Percentiles rank a stretch among this genome's conserved stretches.
Evolutionary conservation across 208 protist species (phyloP).

Genomic region (Trypanosoma cruzi): DNA sequence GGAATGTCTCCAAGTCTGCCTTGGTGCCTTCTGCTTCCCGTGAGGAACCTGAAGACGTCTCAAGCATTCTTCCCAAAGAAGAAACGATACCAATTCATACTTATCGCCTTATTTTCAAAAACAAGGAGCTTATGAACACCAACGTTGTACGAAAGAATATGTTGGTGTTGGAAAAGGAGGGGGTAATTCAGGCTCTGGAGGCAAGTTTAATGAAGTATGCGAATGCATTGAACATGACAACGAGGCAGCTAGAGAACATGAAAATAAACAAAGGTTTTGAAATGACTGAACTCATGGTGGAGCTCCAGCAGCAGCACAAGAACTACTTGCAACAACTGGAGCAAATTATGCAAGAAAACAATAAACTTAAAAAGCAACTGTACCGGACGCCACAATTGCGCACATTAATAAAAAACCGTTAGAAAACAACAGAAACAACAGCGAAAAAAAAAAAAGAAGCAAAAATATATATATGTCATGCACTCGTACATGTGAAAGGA

Average conservation of each 20-base stretch:
- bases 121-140: slow-evolving; percentile 83
- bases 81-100: slow-evolving; percentile 86
- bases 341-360: slow-evolving; percentile 49
- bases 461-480: neutral
- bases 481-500: neutral
- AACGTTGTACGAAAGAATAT: slow-evolving; percentile 90
- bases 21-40: slow-evolving; percentile 70
- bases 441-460: slow-evolving; percentile 5
- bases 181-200: slow-evolving; percentile 77
- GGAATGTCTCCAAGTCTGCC: slow-evolving; percentile 68
- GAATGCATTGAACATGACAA: slow-evolving; percentile 51
- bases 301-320: slow-evolving; percentile 54
- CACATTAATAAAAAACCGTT: slow-evolving; percentile 11
- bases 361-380: slow-evolving; percentile 46
- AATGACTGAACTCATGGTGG: slow-evolving; percentile 43
- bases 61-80: slow-evolving; percentile 71
- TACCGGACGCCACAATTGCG: neutral
- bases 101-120: slow-evolving; percentile 85
- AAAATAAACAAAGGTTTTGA: slow-evolving; percentile 44
- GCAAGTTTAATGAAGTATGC: slow-evolving; percentile 63
- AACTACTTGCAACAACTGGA: slow-evolving; percentile 52
- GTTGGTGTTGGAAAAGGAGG: slow-evolving; percentile 90
- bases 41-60: slow-evolving; percentile 80
- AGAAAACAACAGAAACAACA: neutral
- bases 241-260: slow-evolving; percentile 51